A percentile compares a stretch with the other conserved stretches of the same genome.
Evolutionary conservation across 768 basidiomycete species (phyloP).

Genomic region (Hericium erinaceus): DNA sequence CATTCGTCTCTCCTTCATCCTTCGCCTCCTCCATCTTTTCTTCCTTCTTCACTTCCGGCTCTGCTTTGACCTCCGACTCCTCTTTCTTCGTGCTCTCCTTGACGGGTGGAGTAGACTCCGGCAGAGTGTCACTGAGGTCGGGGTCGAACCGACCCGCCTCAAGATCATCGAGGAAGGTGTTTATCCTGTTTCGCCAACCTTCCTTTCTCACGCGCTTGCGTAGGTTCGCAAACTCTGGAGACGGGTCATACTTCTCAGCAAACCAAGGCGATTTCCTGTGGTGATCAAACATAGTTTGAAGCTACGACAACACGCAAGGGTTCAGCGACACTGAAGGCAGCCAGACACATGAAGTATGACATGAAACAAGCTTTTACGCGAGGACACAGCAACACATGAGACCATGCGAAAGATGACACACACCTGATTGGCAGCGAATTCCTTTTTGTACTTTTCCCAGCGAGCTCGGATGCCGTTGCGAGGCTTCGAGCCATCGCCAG

Average conservation of each 20-base stretch:
- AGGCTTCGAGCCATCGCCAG: constrained; percentile 73
- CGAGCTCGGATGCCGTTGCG: constrained; percentile 74
- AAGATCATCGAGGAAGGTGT: constrained; percentile 69
- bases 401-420: constrained; percentile 10
- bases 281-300: constrained; percentile 92
- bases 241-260: constrained; percentile 87
- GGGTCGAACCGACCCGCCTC: constrained; percentile 83
- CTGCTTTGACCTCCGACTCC: constrained; percentile 21
- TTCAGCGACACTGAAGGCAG: constrained; percentile 5
- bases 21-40: constrained; percentile 17
- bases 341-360: background rate
- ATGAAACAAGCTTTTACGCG: constrained; percentile 4
- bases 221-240: constrained; percentile 57
- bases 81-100: constrained; percentile 45
- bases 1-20: background rate
- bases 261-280: constrained; percentile 97
- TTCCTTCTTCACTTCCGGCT: constrained; percentile 24
- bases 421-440: constrained; percentile 85
- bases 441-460: constrained; percentile 94
- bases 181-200: constrained; percentile 72
- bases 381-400: background rate
- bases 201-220: constrained; percentile 74
- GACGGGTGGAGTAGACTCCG: constrained; percentile 34
- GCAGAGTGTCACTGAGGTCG: constrained; percentile 53
- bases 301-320: constrained; percentile 42